These are phyloP conservation scores for Globisporangium cystogenes DNA, from an alignment of 352 stramenopile species.

Conservation along the genomic window DNA sequence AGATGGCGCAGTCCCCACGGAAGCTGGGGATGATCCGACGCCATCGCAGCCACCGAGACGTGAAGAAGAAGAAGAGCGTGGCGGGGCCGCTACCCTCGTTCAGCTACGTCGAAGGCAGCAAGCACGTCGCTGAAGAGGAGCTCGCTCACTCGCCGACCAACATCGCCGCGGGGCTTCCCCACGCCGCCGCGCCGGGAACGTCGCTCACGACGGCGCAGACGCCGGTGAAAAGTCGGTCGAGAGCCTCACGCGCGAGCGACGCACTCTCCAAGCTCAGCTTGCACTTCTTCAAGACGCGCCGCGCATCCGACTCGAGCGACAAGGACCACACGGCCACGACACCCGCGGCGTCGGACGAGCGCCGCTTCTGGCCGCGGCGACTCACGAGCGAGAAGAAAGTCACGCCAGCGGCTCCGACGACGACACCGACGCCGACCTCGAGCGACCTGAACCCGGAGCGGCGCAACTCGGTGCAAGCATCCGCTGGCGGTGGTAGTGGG, in stretches of 20 bases:
- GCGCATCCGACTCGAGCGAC: neutral
- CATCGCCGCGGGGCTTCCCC: neutral
- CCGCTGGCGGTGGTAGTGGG: neutral
- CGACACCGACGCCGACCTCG: neutral
- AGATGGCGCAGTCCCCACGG: neutral
- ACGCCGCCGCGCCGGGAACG: neutral
- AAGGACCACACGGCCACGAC: neutral
- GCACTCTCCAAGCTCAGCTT: constrained; percentile 6
- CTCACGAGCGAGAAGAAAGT: constrained; percentile 12
- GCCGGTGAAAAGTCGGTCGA: neutral
- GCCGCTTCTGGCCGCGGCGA: constrained; percentile 8
- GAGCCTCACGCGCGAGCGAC: constrained; percentile 3
- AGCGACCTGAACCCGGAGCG: neutral
- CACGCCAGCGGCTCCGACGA: neutral
- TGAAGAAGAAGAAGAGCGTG: constrained; percentile 4
- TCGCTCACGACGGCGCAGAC: neutral
- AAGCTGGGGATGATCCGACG: neutral
- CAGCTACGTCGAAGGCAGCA: constrained; percentile 1
- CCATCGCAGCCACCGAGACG: constrained; percentile 2
- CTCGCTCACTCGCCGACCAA: no score
- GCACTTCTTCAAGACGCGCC: constrained; percentile 3
- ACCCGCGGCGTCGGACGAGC: constrained; percentile 1
- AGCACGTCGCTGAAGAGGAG: neutral
- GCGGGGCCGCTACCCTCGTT: neutral
- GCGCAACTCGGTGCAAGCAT: neutral